Evolutionary conservation across 345 rosid species (phyloP).

Genomic region (Noccaea caerulescens): DNA sequence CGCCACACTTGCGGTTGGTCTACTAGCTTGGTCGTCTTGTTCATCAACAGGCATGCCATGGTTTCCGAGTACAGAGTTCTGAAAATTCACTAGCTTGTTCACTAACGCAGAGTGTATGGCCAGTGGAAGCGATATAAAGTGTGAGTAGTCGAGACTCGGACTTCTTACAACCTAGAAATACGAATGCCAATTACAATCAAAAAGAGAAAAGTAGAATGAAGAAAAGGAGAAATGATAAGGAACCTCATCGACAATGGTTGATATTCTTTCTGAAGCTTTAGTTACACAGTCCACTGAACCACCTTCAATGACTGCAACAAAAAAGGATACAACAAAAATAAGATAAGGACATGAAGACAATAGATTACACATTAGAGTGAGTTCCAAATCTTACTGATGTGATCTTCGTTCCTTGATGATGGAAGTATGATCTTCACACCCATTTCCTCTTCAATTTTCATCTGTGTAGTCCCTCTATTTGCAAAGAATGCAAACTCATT

Average conservation of each 20-base stretch:
- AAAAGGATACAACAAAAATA: too few relatives aligned
- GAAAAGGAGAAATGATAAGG: conserved; percentile 17
- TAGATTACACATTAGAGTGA: background rate
- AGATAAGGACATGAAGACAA: background rate
- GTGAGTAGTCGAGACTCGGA: conserved; percentile 75
- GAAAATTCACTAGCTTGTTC: conserved; percentile 72
- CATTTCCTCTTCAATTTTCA: conserved; percentile 73
- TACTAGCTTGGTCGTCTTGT: conserved; percentile 21
- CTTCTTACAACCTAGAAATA: conserved; percentile 64
- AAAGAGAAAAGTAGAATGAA: background rate
- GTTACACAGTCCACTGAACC: conserved; percentile 61
- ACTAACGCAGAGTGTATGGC: conserved; percentile 81
- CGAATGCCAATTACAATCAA: conserved; percentile 20
- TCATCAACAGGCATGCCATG: conserved; percentile 16
- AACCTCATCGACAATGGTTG: conserved; percentile 68
- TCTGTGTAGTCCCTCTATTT: conserved; percentile 66
- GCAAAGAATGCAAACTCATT: conserved; percentile 30
- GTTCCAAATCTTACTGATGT: conserved; percentile 57
- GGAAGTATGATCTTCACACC: conserved; percentile 78
- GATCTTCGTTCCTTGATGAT: conserved; percentile 65
- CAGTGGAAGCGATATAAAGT: conserved; percentile 88
- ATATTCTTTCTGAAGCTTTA: conserved; percentile 70
- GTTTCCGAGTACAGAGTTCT: conserved; percentile 62
- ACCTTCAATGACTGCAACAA: conserved; percentile 72
- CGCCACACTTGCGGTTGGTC: conserved; percentile 24